phyloP scores from a whole-genome alignment of 1,284 basidiomycete genomes.

The Leccinum laetum region DNA sequence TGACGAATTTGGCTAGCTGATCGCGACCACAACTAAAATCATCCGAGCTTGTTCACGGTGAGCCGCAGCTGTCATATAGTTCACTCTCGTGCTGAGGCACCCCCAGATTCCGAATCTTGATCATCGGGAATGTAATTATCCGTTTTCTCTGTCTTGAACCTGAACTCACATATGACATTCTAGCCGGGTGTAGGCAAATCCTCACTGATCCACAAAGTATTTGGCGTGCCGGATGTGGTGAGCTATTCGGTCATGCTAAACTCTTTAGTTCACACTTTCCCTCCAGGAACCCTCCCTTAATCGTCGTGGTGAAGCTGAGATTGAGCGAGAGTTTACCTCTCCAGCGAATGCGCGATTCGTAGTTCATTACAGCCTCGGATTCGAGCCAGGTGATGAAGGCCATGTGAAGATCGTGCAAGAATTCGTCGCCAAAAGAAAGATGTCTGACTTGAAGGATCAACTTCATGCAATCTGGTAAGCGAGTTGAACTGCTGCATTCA shows the following conservation, averaged over 20 bases:
- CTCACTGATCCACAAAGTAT: too few relatives aligned
- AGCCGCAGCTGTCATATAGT: neutral
- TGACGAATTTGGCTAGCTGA: conserved; percentile 1
- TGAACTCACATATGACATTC: too few relatives aligned
- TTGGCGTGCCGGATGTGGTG: too few relatives aligned
- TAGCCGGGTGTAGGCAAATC: too few relatives aligned
- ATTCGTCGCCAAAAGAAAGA: conserved; percentile 5
- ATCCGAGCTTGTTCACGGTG: conserved; percentile 12
- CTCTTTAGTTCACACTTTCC: too few relatives aligned
- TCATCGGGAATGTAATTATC: neutral
- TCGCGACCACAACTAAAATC: conserved; percentile 2
- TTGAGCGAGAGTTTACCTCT: conserved; percentile 14
- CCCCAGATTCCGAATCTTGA: conserved; percentile 17
- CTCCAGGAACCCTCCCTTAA: too few relatives aligned
- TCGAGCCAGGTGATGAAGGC: too few relatives aligned
- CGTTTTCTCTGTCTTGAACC: too few relatives aligned
- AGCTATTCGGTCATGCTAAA: too few relatives aligned
- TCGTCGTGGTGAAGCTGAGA: neutral
- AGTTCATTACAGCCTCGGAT: conserved; percentile 15
- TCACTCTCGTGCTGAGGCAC: neutral
- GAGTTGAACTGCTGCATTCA: rapidly evolving
- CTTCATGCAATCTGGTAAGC: conserved; percentile 20
- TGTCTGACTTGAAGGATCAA: conserved; percentile 3
- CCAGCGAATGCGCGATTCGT: conserved; percentile 13
- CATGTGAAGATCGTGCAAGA: conserved; percentile 5